Evolutionary conservation across 495 filamentous ascomycete species (phyloP).

Genomic region (Xylaria intraflava): DNA sequence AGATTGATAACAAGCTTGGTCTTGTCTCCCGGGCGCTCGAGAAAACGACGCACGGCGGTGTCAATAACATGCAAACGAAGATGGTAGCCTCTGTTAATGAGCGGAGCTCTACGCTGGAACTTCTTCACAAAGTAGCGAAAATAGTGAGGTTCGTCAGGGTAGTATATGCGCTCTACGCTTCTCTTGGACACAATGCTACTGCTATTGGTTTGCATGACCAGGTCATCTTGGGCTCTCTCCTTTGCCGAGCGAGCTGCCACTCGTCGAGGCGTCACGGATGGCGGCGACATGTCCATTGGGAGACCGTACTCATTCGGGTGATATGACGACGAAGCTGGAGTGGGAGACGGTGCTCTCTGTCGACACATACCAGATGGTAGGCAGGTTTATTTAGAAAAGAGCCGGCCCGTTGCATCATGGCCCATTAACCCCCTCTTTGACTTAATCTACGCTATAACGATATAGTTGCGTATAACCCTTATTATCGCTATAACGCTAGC

Average conservation of each 20-base stretch:
- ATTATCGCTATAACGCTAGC: too few species aligned
- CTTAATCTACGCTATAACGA: too few species aligned
- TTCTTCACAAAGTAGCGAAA: conserved; percentile 84
- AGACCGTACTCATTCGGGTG: background rate
- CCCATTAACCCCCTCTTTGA: too few species aligned
- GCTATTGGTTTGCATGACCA: conserved; percentile 84
- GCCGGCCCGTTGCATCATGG: too few species aligned
- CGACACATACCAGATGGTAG: too few species aligned
- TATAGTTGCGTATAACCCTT: too few species aligned
- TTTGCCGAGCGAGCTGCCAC: conserved; percentile 19
- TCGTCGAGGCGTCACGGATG: conserved; percentile 29
- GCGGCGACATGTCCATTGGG: conserved; percentile 1
- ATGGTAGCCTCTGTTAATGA: conserved; percentile 87
- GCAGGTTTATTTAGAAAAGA: too few species aligned
- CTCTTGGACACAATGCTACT: conserved; percentile 87
- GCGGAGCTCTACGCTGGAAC: conserved; percentile 66
- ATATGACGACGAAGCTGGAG: background rate
- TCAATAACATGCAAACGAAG: conserved; percentile 78
- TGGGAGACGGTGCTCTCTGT: background rate
- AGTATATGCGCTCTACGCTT: conserved; percentile 80
- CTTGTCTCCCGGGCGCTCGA: conserved; percentile 51
- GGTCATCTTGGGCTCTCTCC: conserved; percentile 48
- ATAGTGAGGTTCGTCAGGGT: conserved; percentile 64
- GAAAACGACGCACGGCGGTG: conserved; percentile 61
- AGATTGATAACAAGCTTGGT: conserved; percentile 75